phyloP scores from a whole-genome alignment of 257 asterid genomes.

The Solanum sitiens region DNA sequence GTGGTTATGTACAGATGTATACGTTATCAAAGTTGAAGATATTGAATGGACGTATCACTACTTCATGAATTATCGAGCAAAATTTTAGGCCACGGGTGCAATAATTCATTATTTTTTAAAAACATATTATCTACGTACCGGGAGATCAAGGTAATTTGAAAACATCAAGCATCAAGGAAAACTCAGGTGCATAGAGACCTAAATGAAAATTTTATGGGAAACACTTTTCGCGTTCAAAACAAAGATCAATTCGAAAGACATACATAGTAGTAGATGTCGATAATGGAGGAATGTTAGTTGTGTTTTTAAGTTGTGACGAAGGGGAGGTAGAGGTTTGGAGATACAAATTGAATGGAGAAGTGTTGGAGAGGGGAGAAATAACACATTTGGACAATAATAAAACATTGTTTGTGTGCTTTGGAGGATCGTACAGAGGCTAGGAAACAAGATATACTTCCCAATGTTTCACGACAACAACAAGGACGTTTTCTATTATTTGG shows the following conservation, averaged over 20 bases:
- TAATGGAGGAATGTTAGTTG: not conserved
- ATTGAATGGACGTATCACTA: not conserved
- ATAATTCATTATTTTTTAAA: not conserved
- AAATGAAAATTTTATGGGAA: not conserved
- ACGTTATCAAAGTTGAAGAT: not conserved
- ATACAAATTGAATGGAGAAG: not conserved
- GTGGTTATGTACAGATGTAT: no score
- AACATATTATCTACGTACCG: not conserved
- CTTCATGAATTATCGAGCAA: accelerated
- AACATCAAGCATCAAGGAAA: not conserved
- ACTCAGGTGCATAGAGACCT: not conserved
- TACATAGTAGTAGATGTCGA: not conserved
- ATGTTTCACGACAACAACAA: no score
- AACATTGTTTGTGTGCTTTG: no score
- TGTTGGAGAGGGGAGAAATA: not conserved
- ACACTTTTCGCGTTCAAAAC: not conserved
- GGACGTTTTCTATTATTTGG: no score
- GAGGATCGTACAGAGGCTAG: no score
- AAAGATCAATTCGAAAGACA: not conserved
- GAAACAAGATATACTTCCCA: no score
- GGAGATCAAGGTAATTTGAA: not conserved
- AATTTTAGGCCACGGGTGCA: not conserved
- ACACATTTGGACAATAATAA: not conserved
- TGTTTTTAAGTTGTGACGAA: not conserved
- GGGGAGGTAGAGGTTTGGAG: not conserved